A percentile compares a stretch with the other conserved stretches of the same genome.
Evolutionary conservation across 2,329 filamentous ascomycete species (phyloP).

Genomic region (Ophiocordyceps australis): DNA sequence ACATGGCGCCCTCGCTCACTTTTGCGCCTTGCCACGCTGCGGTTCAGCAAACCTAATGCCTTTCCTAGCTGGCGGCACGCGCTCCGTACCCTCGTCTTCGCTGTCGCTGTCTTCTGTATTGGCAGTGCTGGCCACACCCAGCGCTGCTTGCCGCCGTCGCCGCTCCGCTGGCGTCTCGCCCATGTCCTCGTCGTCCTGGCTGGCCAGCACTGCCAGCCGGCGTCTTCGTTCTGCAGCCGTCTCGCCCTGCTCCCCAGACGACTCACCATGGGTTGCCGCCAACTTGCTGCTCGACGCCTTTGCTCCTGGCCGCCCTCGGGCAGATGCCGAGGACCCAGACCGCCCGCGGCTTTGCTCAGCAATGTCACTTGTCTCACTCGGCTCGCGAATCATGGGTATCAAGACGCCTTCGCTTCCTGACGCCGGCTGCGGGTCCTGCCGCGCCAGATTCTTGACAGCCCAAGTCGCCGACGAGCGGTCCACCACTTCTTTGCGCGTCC

Average conservation of each 20-base stretch:
- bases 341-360: conserved; percentile 5
- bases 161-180: conserved; percentile 60
- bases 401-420: conserved; percentile 2
- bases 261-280: background rate
- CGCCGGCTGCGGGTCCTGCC: conserved; percentile 13
- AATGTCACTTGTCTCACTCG: conserved; percentile 2
- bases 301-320: conserved; percentile 4
- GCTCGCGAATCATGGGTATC: conserved; percentile 7
- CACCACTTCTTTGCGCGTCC: conserved; percentile 36
- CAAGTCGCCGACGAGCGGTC: conserved; percentile 29
- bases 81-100: conserved; percentile 34
- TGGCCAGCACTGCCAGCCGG: conserved; percentile 35
- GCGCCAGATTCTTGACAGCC: conserved; percentile 29
- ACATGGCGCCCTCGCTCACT: conserved; percentile 1
- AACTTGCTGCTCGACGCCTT: background rate
- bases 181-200: conserved; percentile 20
- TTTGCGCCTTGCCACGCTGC: conserved; percentile 1
- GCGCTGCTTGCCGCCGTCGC: conserved; percentile 52
- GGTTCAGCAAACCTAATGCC: conserved; percentile 44
- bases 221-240: conserved; percentile 53
- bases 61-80: conserved; percentile 30
- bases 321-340: conserved; percentile 5
- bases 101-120: conserved; percentile 31
- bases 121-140: conserved; percentile 34
- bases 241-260: conserved; percentile 24